These are phyloP conservation scores for Stagonosporopsis tanaceti DNA, from an alignment of 2,329 filamentous ascomycete species.

Conservation along the genomic window DNA sequence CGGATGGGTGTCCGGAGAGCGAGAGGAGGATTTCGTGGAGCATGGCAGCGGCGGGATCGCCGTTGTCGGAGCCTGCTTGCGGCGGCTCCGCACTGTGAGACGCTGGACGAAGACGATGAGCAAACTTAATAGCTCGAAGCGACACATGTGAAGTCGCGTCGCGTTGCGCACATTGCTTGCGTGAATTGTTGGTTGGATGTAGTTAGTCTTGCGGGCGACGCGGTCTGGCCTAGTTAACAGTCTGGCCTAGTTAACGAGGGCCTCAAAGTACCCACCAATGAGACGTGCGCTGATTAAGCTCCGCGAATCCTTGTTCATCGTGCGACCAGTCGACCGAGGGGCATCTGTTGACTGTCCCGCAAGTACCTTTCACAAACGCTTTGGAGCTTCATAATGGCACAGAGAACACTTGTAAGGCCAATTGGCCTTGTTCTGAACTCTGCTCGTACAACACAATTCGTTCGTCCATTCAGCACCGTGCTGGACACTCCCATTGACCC, in stretches of 20 bases:
- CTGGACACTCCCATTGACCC: slow-evolving; percentile 40
- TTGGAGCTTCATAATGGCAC: slow-evolving; percentile 17
- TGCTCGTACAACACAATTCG: slow-evolving; percentile 14
- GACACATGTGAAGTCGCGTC: slow-evolving; percentile 43
- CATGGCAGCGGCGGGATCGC: slow-evolving; percentile 63
- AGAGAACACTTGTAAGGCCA: slow-evolving; percentile 18
- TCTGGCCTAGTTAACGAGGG: slow-evolving; percentile 7
- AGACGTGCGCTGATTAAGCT: slow-evolving; percentile 5
- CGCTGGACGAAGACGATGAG: slow-evolving; percentile 41
- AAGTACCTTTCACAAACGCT: slow-evolving; percentile 14
- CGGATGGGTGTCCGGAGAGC: slow-evolving; percentile 91
- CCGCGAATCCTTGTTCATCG: not conserved
- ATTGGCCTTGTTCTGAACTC: slow-evolving; percentile 17
- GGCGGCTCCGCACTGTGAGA: slow-evolving; percentile 23
- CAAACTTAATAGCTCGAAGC: slow-evolving; percentile 48
- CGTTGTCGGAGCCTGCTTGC: slow-evolving; percentile 19
- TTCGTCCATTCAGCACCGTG: slow-evolving; percentile 45
- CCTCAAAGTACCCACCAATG: slow-evolving; percentile 12
- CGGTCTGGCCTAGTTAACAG: slow-evolving; percentile 4
- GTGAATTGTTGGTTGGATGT: slow-evolving; percentile 24
- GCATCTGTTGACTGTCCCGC: slow-evolving; percentile 14
- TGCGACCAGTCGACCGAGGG: slow-evolving; percentile 14
- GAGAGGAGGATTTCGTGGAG: slow-evolving; percentile 98
- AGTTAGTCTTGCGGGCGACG: slow-evolving; percentile 20
- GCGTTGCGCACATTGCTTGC: slow-evolving; percentile 23